Evolutionary conservation across 345 rosid genomes (phyloP), one percentile per base, ranked within the genome.

Genomic region (Garcia nutans): DNA sequence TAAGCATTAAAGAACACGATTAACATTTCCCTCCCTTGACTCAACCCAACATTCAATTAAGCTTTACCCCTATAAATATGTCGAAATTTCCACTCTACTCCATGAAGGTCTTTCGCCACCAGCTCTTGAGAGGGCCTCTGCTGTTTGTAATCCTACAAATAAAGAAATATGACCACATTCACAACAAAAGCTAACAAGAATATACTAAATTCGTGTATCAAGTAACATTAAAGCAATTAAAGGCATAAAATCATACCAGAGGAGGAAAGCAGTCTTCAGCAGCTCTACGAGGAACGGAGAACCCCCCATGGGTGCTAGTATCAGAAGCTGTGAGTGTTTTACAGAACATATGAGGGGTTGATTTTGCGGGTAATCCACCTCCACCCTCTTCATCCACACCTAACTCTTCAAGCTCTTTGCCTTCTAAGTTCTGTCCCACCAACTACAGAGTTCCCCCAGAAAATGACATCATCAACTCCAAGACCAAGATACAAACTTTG

Each of bases 221-320:
- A 55, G 16, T 33, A 60, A 71, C 22, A 23, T 22, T 31, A 42
- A 59, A 70, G 56, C 71, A 31, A 65, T 26, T 23, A 26, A 61
- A 65, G 67, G 71, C n/a, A 17, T 16, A 47, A 56, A 58, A 61
- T 41, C 72, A 15, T 76, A 93, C 97, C 83, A 93, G 87, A 71
- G 93, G 92, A 79, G 97, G 86, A 31, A 93, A 91, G 78, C 97
- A 93, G 76, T 93, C 97, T 82, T 93, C 97, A 13, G 97, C 97
- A 55, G 94, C 96, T 84, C 97, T 79, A 55, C 97, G 89, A 10
- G 96, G 96, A 67, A 93, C 97, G 3, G 97, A 93, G 83, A 93
- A 93, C 62, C 97, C 97, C 74, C 97, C 97, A 83, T 93, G 97
- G 6, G 97, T 92, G 84, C 97, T 92, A 56, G 97, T 92, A 83